phyloP scores from a whole-genome alignment of 2,329 filamentous ascomycete species.

The Lecanicillium sp. region DNA sequence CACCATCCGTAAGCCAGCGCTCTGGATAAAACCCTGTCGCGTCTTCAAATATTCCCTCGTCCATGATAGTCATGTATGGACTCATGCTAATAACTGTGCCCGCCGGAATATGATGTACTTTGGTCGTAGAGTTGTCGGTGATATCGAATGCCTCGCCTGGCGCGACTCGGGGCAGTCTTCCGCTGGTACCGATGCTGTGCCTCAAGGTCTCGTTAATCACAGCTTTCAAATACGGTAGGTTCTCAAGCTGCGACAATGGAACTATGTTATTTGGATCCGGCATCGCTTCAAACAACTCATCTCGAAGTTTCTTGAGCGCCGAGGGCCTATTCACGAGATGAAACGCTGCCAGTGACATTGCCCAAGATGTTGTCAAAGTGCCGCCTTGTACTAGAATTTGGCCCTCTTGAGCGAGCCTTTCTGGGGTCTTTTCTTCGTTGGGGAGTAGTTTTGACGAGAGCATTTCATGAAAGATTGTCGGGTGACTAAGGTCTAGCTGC shows the following conservation, averaged over 20 bases:
- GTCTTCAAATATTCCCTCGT: constrained; percentile 23
- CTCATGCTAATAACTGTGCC: constrained; percentile 29
- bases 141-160: constrained; percentile 25
- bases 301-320: constrained; percentile 22
- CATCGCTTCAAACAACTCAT: constrained; percentile 26
- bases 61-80: constrained; percentile 26
- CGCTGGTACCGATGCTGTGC: constrained; percentile 37
- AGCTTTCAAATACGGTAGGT: constrained; percentile 36
- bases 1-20: constrained; percentile 25
- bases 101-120: constrained; percentile 21
- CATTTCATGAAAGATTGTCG: constrained; percentile 27
- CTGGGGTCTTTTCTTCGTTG: constrained; percentile 22
- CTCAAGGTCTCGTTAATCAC: constrained; percentile 44
- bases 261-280: constrained; percentile 19
- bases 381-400: constrained; percentile 29
- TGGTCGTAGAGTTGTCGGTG: constrained; percentile 18
- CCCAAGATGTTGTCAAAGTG: constrained; percentile 31
- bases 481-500: constrained; percentile 22
- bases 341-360: constrained; percentile 25
- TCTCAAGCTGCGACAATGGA: constrained; percentile 22
- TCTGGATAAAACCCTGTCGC: constrained; percentile 24
- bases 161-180: constrained; percentile 38
- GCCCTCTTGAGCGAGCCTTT: constrained; percentile 28
- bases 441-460: constrained; percentile 23
- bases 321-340: constrained; percentile 24